These are phyloP conservation scores for Rosellinia necatrix DNA, from an alignment of 2,329 filamentous ascomycete species.

Conservation along the genomic window DNA sequence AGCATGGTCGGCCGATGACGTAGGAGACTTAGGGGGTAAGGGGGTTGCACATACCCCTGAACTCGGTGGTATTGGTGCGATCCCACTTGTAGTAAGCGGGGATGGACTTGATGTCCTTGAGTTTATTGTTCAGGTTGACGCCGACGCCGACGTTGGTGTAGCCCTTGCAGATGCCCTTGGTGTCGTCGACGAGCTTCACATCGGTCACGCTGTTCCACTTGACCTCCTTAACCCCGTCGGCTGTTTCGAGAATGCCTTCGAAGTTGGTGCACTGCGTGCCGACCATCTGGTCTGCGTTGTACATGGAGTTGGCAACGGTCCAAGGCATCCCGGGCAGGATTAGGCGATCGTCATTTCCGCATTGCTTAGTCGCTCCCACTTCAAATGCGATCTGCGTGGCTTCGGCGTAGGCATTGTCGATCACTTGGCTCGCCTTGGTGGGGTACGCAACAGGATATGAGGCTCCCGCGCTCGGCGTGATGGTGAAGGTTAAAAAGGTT, in stretches of 20 bases:
- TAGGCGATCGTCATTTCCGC: slow-evolving; percentile 23
- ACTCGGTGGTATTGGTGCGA: slow-evolving; percentile 22
- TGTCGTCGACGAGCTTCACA: slow-evolving; percentile 14
- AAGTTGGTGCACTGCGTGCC: slow-evolving; percentile 29
- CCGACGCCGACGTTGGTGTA: slow-evolving; percentile 28
- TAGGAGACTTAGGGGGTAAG: neutral
- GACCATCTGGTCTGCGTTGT: slow-evolving; percentile 27
- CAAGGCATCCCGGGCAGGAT: slow-evolving; percentile 26
- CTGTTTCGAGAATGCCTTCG: slow-evolving; percentile 10
- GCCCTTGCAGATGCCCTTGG: slow-evolving; percentile 28
- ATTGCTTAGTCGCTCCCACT: slow-evolving; percentile 18
- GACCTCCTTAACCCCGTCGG: slow-evolving; percentile 20
- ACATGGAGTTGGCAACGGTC: slow-evolving; percentile 31
- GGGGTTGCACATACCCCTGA: slow-evolving; percentile 27
- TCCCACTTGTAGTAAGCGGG: slow-evolving; percentile 26
- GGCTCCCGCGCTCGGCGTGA: slow-evolving; percentile 1
- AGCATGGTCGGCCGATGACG: slow-evolving; percentile 1
- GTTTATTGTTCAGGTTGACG: slow-evolving; percentile 20
- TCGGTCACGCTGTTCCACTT: slow-evolving; percentile 24
- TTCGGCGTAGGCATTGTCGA: slow-evolving; percentile 1
- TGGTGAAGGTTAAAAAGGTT: slow-evolving; percentile 12
- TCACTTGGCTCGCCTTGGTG: neutral
- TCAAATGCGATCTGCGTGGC: slow-evolving; percentile 20
- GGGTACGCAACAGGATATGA: neutral
- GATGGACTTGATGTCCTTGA: slow-evolving; percentile 26